A percentile compares a stretch with the other conserved stretches of the same genome.
Evolutionary conservation across 768 basidiomycete species (phyloP).

Genomic region (Naematelia encephala): DNA sequence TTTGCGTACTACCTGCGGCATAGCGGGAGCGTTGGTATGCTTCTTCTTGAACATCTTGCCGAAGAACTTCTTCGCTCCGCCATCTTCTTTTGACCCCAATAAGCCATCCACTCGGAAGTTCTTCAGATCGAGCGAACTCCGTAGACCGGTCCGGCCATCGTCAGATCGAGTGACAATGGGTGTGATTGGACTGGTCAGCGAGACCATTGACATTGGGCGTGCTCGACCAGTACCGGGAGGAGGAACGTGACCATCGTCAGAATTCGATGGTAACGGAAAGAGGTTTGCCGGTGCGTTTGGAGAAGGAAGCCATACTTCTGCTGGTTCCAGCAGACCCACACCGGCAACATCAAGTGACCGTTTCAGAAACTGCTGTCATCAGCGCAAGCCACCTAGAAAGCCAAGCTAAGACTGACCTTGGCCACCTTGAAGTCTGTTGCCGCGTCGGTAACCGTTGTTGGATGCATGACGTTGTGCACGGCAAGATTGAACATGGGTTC

Average conservation of each 20-base stretch:
- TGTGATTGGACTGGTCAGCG: slow-evolving; percentile 28
- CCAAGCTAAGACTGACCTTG: slow-evolving; percentile 32
- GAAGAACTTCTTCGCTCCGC: slow-evolving; percentile 43
- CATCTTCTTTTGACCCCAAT: slow-evolving; percentile 13
- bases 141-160: slow-evolving; percentile 17
- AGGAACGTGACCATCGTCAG: slow-evolving; percentile 12
- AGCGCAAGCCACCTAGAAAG: not conserved
- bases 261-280: slow-evolving; percentile 10
- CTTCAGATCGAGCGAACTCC: slow-evolving; percentile 31
- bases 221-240: not conserved
- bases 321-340: slow-evolving; percentile 44
- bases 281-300: slow-evolving; percentile 5
- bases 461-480: slow-evolving; percentile 49
- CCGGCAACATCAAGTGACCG: slow-evolving; percentile 43
- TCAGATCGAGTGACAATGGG: slow-evolving; percentile 26
- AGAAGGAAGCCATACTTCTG: slow-evolving; percentile 37
- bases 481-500: slow-evolving; percentile 49
- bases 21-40: slow-evolving; percentile 1
- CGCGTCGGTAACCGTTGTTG: slow-evolving; percentile 48
- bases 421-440: slow-evolving; percentile 50
- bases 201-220: slow-evolving; percentile 32
- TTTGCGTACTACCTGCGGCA: slow-evolving; percentile 3
- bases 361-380: slow-evolving; percentile 39
- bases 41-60: slow-evolving; percentile 49
- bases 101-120: slow-evolving; percentile 17